Conservation (phyloP, 1,284 basidiomycete genomes). For the Ganoderma sp. region DNA sequence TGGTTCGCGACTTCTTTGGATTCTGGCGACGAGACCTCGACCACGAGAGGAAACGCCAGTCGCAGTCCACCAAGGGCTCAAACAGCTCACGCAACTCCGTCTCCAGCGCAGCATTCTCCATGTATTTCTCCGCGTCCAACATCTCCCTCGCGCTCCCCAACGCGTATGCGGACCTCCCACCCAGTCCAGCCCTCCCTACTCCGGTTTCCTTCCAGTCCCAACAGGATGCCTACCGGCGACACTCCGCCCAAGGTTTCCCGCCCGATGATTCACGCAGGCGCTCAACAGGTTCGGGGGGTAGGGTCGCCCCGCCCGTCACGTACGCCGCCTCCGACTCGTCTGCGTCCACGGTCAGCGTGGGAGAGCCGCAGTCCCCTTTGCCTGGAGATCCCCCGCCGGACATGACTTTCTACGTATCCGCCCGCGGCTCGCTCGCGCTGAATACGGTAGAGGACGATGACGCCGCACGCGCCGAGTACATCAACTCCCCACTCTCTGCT, state of each 20-base stretch:
- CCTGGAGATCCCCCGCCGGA: constrained; percentile 14
- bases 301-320: constrained; percentile 3
- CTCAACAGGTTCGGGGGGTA: constrained; percentile 15
- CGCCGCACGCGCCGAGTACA: constrained; percentile 24
- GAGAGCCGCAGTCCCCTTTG: constrained; percentile 23
- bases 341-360: constrained; percentile 27
- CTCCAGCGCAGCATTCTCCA: constrained; percentile 54
- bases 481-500: constrained; percentile 35
- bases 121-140: constrained; percentile 58
- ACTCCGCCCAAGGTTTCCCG: constrained; percentile 15
- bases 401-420: constrained; percentile 47
- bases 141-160: constrained; percentile 44
- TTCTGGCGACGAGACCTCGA: constrained; percentile 76
- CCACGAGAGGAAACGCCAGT: constrained; percentile 48
- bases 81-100: constrained; percentile 37
- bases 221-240: constrained; percentile 17
- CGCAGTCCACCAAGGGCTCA: constrained; percentile 19
- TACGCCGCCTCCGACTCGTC: constrained; percentile 33
- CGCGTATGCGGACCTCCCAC: constrained; percentile 45
- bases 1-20: constrained; percentile 76
- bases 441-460: constrained; percentile 22
- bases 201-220: constrained; percentile 7
- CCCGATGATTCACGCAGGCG: constrained; percentile 20
- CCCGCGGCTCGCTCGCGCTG: constrained; percentile 51
- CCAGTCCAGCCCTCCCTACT: constrained; percentile 29